Evolutionary conservation across 2,329 filamentous ascomycete genomes (phyloP).

Genomic region (Trichoderma sp.): DNA sequence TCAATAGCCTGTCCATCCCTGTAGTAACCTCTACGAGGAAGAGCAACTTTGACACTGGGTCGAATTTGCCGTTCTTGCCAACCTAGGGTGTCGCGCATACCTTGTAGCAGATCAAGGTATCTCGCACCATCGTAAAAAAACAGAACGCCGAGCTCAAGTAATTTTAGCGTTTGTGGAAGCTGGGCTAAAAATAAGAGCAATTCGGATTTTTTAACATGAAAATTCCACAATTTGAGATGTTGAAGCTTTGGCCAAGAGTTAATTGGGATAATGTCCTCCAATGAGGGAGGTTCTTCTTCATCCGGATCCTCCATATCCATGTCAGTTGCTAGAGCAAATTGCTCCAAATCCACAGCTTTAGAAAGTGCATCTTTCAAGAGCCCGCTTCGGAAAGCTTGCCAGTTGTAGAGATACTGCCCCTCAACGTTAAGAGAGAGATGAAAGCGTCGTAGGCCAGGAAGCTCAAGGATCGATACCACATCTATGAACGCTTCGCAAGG

Average conservation of each 20-base stretch:
- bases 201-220: slow-evolving; percentile 29
- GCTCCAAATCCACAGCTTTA: neutral
- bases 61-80: neutral
- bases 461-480: neutral
- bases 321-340: neutral
- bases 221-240: slow-evolving; percentile 33
- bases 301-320: neutral
- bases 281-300: slow-evolving; percentile 20
- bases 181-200: neutral
- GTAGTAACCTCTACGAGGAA: neutral
- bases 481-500: neutral
- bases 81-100: neutral
- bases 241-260: slow-evolving; percentile 30
- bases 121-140: neutral
- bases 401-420: neutral
- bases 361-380: neutral
- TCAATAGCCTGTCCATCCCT: neutral
- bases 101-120: neutral
- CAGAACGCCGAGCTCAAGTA: neutral
- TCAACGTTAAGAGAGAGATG: neutral
- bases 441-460: neutral
- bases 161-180: neutral
- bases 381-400: neutral
- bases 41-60: neutral
- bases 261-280: slow-evolving; percentile 33